Percentiles rank a stretch among this genome's conserved stretches.
Conservation (phyloP, 768 basidiomycete species). For the Royoungia palumana region DNA sequence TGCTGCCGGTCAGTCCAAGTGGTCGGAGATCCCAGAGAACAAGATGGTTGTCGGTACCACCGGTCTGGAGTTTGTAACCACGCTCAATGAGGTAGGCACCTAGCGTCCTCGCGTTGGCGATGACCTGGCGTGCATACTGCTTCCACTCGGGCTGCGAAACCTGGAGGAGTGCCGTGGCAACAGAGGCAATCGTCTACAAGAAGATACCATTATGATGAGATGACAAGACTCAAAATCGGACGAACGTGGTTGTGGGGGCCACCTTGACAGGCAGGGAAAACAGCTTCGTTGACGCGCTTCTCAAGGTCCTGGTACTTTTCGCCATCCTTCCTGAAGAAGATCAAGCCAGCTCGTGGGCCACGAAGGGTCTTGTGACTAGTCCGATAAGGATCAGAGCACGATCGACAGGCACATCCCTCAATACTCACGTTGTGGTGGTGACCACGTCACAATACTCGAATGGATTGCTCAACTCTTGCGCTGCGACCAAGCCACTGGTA, state of each 20-base stretch:
- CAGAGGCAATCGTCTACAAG: conserved; percentile 82
- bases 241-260: conserved; percentile 97
- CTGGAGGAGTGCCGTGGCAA: conserved; percentile 91
- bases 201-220: background rate
- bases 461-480: conserved; percentile 83
- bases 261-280: conserved; percentile 99
- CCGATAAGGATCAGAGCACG: background rate
- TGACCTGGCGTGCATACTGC: conserved; percentile 91
- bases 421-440: conserved; percentile 87
- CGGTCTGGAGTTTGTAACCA: conserved; percentile 96
- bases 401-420: background rate
- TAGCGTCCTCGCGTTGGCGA: conserved; percentile 80
- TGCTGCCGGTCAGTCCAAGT: conserved; percentile 93
- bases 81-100: conserved; percentile 65
- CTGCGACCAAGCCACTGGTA: conserved; percentile 92
- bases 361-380: conserved; percentile 94
- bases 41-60: conserved; percentile 96
- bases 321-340: conserved; percentile 97
- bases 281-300: conserved; percentile 95
- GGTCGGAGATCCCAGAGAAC: conserved; percentile 98
- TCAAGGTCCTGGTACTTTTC: conserved; percentile 82
- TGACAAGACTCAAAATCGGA: conserved; percentile 4
- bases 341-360: conserved; percentile 94
- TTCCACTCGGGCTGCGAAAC: conserved; percentile 88
- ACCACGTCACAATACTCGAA: conserved; percentile 98